Conservation (phyloP, 306 rosid species). For the Quercus wislizeni region DNA sequence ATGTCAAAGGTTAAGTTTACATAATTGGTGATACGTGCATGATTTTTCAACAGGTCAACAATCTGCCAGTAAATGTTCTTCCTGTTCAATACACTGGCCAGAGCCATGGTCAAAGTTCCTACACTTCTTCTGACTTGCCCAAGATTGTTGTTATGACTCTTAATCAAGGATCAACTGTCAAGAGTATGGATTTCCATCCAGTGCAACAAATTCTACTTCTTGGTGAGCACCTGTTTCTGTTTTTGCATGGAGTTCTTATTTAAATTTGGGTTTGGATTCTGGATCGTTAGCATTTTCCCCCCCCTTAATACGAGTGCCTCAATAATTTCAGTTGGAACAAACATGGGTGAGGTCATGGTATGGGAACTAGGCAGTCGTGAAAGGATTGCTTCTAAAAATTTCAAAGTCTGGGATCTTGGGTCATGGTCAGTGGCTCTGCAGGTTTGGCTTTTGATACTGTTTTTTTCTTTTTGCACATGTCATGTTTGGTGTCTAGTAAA, state of each 20-base stretch:
- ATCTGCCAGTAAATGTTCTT: conserved; percentile 78
- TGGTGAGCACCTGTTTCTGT: conserved; percentile 47
- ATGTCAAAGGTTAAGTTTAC: conserved; percentile 5
- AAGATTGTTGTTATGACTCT: conserved; percentile 70
- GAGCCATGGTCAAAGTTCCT: conserved; percentile 90
- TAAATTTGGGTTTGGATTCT: background rate
- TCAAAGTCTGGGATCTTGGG: conserved; percentile 82
- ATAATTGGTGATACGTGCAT: conserved; percentile 23
- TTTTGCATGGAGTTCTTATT: conserved; percentile 5
- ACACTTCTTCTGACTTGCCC: conserved; percentile 91
- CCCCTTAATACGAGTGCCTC: conserved; percentile 5
- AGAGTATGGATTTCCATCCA: conserved; percentile 97
- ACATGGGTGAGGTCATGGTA: conserved; percentile 83
- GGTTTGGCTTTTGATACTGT: conserved; percentile 44
- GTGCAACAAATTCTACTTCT: conserved; percentile 85
- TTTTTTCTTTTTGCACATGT: background rate
- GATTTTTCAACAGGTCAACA: conserved; percentile 62
- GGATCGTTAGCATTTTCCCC: background rate
- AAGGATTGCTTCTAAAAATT: conserved; percentile 70
- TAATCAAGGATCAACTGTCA: conserved; percentile 71
- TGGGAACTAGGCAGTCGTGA: conserved; percentile 85
- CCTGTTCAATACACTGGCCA: conserved; percentile 70
- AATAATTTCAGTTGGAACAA: conserved; percentile 78
- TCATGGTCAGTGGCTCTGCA: conserved; percentile 66
- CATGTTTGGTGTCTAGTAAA: conserved; percentile 10